phyloP scores from a whole-genome alignment of 345 rosid species.

The Arabidopsis suecica region DNA sequence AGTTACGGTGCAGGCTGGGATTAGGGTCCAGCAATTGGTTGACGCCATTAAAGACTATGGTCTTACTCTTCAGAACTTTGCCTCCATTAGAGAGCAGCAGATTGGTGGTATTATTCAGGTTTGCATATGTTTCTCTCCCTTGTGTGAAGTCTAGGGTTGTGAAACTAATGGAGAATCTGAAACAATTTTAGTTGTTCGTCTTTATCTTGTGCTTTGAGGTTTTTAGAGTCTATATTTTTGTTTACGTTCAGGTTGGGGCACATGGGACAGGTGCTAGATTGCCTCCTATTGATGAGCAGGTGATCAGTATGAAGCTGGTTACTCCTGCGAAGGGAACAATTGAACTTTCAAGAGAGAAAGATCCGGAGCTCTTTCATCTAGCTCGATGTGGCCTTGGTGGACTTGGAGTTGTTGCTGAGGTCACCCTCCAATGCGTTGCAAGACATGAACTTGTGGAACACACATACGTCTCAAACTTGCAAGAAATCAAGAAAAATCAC shows the following conservation, averaged over 20 bases:
- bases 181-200: background rate
- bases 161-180: background rate
- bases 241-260: slow-evolving; percentile 77
- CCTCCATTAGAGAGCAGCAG: slow-evolving; percentile 97
- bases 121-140: slow-evolving; percentile 4
- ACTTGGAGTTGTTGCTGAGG: slow-evolving; percentile 98
- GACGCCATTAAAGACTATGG: slow-evolving; percentile 83
- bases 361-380: slow-evolving; percentile 86
- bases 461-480: slow-evolving; percentile 70
- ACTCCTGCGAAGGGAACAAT: slow-evolving; percentile 96
- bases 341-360: slow-evolving; percentile 82
- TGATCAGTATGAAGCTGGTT: slow-evolving; percentile 86
- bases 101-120: slow-evolving; percentile 99
- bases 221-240: slow-evolving; percentile 20
- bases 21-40: slow-evolving; percentile 86
- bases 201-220: background rate
- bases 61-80: slow-evolving; percentile 90
- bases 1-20: slow-evolving; percentile 87
- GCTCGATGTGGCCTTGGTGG: slow-evolving; percentile 97
- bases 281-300: slow-evolving; percentile 97
- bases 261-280: slow-evolving; percentile 96
- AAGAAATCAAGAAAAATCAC: slow-evolving; percentile 90
- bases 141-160: background rate
- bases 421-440: slow-evolving; percentile 90
- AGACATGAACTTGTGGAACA: slow-evolving; percentile 96